Evolutionary conservation across 352 stramenopile species (phyloP), one percentile per base, ranked within the genome.

Genomic region (Globisporangium sylvaticum): DNA sequence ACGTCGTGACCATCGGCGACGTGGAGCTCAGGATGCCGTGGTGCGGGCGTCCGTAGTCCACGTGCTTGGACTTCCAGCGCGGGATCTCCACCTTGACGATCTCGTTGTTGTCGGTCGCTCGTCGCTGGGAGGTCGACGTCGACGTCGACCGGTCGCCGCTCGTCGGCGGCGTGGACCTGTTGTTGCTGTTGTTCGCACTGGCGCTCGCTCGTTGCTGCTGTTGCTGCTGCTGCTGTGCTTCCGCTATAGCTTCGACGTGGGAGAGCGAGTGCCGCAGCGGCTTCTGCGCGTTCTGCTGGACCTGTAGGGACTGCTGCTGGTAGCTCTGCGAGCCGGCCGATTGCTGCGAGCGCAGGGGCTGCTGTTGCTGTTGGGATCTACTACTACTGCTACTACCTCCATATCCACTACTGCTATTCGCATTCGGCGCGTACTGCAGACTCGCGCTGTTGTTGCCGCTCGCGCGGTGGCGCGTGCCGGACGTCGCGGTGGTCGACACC

Each of bases 21-120:
- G 78, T 72, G 6, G 75, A 79, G 44, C 78, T 84, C 22, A 74
- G 24, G 34, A 73, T 59, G 18, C 66, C 65, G 62, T 65, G 69
- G 58, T 60, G 71, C 32, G 59, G 39, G 8, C 62, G 29, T 24
- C 80, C 57, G 44, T 79, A 74, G 20, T 72, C 80, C 54, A 86
- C 64, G 52, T 89, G 77, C 62, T 77, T 86, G 42, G 79, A 84
- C 54, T 87, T 74, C 84, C 84, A 92, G 15, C 72, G 68, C 7
- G 84, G 84, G 64, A 92, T 92, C 66, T 92, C 84, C 54, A 92
- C 82, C 52, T 87, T 86, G 22, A 87, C 44, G 32, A 91, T 84
- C 62, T 92, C 82, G 53, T 92, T 83, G 8, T 91, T 82, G 8
- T 70, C 75, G 9, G 53, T 57, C 15, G 34, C 15, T 3, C 52